Conservation (phyloP, 176 grass and related monocot genomes). For the Oryza nivara region DNA sequence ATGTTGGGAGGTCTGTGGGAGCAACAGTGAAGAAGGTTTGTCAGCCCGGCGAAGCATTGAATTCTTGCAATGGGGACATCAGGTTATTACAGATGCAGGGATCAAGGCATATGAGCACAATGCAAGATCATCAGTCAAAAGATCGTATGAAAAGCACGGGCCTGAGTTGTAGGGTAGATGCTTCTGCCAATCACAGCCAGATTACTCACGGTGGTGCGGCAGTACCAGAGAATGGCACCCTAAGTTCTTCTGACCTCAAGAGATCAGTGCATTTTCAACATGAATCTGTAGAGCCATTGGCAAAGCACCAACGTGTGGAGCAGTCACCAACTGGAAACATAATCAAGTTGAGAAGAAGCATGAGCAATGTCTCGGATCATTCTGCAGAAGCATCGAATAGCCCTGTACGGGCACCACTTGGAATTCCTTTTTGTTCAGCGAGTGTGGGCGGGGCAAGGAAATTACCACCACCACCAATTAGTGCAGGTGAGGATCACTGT, state of each 20-base stretch:
- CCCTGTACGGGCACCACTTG: conserved; percentile 65
- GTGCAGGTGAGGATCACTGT: conserved; percentile 40
- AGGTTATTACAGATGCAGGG: conserved; percentile 38
- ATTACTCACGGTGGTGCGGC: conserved; percentile 30
- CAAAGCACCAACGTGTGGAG: conserved; percentile 53
- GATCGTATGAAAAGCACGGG: conserved; percentile 43
- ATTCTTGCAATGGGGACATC: conserved; percentile 60
- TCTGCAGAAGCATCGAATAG: conserved; percentile 42
- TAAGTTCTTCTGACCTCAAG: conserved; percentile 54
- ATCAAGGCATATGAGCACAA: conserved; percentile 32
- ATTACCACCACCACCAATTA: conserved; percentile 6
- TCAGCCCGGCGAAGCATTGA: conserved; percentile 39
- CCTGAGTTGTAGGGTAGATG: conserved; percentile 37
- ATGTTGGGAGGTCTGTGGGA: conserved; percentile 36
- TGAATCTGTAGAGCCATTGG: conserved; percentile 46
- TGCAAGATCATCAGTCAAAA: conserved; percentile 50
- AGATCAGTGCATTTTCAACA: conserved; percentile 40
- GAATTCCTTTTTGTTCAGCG: conserved; percentile 71
- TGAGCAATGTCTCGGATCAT: conserved; percentile 32
- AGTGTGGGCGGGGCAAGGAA: conserved; percentile 64
- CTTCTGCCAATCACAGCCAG: conserved; percentile 42
- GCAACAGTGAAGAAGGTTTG: conserved; percentile 42
- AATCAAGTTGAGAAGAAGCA: conserved; percentile 32
- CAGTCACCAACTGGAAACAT: conserved; percentile 35
- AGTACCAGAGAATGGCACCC: conserved; percentile 50